These are phyloP conservation scores for Bremia lactucae DNA, from an alignment of 352 stramenopile species.

Conservation along the genomic window DNA sequence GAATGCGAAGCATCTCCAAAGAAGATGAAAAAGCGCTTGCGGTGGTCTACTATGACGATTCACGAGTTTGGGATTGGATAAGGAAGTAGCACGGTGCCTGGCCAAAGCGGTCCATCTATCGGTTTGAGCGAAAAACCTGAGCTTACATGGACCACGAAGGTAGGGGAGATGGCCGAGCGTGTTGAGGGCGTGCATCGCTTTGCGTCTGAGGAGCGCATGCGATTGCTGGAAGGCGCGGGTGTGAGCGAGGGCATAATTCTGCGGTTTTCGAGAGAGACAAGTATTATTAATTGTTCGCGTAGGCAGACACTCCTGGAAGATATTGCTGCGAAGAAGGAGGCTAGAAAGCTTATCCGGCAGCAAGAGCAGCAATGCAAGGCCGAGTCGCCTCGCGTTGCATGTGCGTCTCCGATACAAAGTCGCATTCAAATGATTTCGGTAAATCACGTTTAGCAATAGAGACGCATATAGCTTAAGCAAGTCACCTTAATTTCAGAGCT, in stretches of 20 bases:
- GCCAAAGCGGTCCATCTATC: slow-evolving; percentile 39
- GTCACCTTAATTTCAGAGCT: no score
- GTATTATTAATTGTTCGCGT: slow-evolving; percentile 52
- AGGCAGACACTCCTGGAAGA: slow-evolving; percentile 36
- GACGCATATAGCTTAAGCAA: no score
- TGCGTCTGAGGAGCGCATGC: slow-evolving; percentile 37
- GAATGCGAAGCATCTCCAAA: slow-evolving; percentile 4
- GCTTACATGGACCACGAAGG: slow-evolving; percentile 54
- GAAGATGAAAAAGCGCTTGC: slow-evolving; percentile 33
- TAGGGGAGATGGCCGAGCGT: slow-evolving; percentile 47
- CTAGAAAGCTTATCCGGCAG: slow-evolving; percentile 13
- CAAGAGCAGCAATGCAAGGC: slow-evolving; percentile 15
- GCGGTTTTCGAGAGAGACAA: slow-evolving; percentile 48
- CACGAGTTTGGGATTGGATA: slow-evolving; percentile 46
- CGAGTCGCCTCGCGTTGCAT: slow-evolving; percentile 8
- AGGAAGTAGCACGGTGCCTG: slow-evolving; percentile 38
- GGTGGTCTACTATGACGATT: slow-evolving; percentile 45
- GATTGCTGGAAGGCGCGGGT: slow-evolving; percentile 32
- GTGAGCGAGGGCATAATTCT: slow-evolving; percentile 59
- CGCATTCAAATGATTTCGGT: slow-evolving; percentile 35
- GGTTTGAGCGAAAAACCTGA: slow-evolving; percentile 35
- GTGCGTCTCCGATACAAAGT: slow-evolving; percentile 21
- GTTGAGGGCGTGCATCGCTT: slow-evolving; percentile 51
- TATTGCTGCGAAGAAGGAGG: slow-evolving; percentile 23
- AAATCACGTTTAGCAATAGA: slow-evolving; percentile 41